These are phyloP conservation scores for Colletotrichum acutatum DNA, from an alignment of 2,329 filamentous ascomycete species.

Conservation along the genomic window DNA sequence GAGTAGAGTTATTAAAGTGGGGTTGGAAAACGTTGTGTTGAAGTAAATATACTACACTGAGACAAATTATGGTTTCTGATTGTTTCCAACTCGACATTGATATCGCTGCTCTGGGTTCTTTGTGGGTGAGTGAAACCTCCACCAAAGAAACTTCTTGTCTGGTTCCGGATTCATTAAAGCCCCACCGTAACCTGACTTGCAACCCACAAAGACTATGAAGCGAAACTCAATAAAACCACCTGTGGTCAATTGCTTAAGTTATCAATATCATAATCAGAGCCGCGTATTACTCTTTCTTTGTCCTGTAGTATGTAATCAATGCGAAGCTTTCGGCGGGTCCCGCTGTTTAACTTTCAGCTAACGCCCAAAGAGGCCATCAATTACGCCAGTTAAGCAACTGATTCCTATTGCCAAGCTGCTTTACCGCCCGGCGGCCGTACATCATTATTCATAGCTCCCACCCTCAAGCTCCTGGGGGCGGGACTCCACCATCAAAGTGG, in stretches of 20 bases:
- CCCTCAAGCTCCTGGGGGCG: not conserved
- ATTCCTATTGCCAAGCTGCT: constrained; percentile 5
- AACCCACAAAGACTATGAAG: not conserved
- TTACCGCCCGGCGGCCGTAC: not conserved
- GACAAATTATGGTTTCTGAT: too few relatives aligned
- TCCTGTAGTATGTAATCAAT: not conserved
- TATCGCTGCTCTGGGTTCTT: not conserved
- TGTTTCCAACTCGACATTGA: not conserved
- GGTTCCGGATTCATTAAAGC: not conserved
- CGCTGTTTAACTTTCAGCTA: not conserved
- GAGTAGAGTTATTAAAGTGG: too few relatives aligned
- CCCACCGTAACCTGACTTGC: not conserved
- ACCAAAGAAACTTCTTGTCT: not conserved
- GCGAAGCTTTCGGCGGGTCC: not conserved
- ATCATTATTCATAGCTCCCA: constrained; percentile 6
- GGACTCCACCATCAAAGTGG: constrained; percentile 8
- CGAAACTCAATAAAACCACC: not conserved
- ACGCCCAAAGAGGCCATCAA: not conserved
- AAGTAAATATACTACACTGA: too few relatives aligned
- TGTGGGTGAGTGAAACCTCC: not conserved
- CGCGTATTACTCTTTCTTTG: not conserved
- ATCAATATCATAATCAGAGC: not conserved
- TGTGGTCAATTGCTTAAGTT: not conserved
- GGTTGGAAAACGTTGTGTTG: too few relatives aligned
- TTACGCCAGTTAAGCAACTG: not conserved